These are phyloP conservation scores for Lyophyllum semitale DNA, from an alignment of 768 basidiomycete genomes.

Conservation along the genomic window DNA sequence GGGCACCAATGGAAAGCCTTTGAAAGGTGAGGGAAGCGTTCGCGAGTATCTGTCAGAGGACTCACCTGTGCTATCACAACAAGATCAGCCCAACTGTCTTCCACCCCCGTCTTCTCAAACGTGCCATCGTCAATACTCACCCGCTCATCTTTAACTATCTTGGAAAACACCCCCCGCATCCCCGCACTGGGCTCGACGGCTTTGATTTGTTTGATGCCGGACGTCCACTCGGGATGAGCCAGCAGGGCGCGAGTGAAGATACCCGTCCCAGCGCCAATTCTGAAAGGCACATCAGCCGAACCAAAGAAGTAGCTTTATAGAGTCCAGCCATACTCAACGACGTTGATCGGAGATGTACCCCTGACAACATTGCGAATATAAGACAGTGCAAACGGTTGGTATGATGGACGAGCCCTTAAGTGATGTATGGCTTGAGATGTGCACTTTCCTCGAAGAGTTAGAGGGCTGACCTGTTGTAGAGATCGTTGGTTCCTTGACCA, in stretches of 20 bases:
- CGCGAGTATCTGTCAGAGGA: not conserved
- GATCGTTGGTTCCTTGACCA: slow-evolving; percentile 77
- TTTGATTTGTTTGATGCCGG: slow-evolving; percentile 51
- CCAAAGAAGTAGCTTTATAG: not conserved
- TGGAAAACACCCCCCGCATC: slow-evolving; percentile 75
- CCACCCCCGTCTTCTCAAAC: slow-evolving; percentile 65
- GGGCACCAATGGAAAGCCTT: slow-evolving; percentile 96
- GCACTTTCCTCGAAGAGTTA: not conserved
- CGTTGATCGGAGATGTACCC: slow-evolving; percentile 45
- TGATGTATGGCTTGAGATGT: slow-evolving; percentile 1
- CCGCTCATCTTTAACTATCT: slow-evolving; percentile 54
- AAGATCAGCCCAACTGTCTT: slow-evolving; percentile 75
- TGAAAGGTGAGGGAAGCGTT: not conserved
- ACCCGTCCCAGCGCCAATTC: slow-evolving; percentile 84
- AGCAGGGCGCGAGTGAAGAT: slow-evolving; percentile 86
- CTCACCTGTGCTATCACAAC: slow-evolving; percentile 73
- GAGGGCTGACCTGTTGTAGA: slow-evolving; percentile 64
- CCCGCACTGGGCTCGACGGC: slow-evolving; percentile 87
- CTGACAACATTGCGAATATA: slow-evolving; percentile 56
- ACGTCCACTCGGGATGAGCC: slow-evolving; percentile 57
- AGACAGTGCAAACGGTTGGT: slow-evolving; percentile 63
- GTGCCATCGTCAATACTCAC: slow-evolving; percentile 63
- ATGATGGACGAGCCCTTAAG: slow-evolving; percentile 77
- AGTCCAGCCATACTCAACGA: slow-evolving; percentile 62
- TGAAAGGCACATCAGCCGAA: slow-evolving; percentile 27